Conservation (phyloP, 371 early-diverging fungal genomes). For the Gilbertella persicaria region DNA sequence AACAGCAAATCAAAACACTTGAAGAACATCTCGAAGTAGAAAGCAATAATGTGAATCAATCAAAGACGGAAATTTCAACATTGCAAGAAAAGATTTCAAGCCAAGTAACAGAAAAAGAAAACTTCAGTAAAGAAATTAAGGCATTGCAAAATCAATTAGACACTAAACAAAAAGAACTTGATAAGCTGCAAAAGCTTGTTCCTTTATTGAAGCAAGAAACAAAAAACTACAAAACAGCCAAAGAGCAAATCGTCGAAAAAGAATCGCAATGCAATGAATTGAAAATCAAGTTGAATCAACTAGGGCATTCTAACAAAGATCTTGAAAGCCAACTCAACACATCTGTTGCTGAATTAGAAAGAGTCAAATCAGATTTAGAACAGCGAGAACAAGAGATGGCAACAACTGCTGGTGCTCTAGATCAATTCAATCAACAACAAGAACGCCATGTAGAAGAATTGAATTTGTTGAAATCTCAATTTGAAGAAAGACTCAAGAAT, state of each 20-base stretch:
- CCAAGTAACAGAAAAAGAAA: background rate
- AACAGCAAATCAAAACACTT: too few relatives aligned
- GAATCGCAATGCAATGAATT: background rate
- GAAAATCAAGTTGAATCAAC: background rate
- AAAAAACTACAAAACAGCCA: slow-evolving; percentile 4
- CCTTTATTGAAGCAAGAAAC: slow-evolving; percentile 7
- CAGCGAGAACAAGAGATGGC: slow-evolving; percentile 13
- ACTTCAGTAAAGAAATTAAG: background rate
- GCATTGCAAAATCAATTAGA: background rate
- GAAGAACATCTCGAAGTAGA: too few relatives aligned
- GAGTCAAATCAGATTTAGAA: background rate
- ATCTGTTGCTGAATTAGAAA: background rate
- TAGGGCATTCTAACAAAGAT: slow-evolving; percentile 5
- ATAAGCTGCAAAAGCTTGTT: slow-evolving; percentile 1
- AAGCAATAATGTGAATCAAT: background rate
- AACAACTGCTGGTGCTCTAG: slow-evolving; percentile 2
- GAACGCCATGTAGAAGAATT: slow-evolving; percentile 15
- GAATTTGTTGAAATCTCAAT: background rate
- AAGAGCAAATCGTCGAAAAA: background rate
- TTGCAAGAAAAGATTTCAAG: background rate
- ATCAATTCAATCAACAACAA: slow-evolving; percentile 17
- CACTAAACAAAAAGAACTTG: background rate
- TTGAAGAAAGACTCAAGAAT: slow-evolving; percentile 10
- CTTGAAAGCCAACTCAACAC: background rate
- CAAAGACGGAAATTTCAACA: background rate